phyloP scores from a whole-genome alignment of 805 yeast genomes.

The Hanseniaspora valbyensis region DNA sequence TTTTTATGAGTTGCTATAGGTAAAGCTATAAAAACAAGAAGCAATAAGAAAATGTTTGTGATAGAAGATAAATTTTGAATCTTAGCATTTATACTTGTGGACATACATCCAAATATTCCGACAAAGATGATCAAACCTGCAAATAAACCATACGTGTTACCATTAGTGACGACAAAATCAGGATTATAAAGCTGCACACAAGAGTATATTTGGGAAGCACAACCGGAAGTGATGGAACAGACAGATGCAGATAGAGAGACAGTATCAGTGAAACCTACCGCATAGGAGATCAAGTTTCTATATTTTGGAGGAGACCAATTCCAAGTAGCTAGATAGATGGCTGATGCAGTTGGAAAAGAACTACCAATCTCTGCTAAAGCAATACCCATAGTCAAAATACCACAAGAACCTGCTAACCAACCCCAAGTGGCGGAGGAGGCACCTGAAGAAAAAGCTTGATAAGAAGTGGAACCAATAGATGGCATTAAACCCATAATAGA shows the following conservation, averaged over 20 bases:
- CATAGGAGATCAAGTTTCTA: conserved; percentile 41
- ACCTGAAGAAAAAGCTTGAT: conserved; percentile 36
- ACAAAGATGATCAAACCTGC: conserved; percentile 46
- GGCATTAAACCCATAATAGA: conserved; percentile 58
- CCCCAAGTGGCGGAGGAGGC: conserved; percentile 55
- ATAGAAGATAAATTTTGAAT: conserved; percentile 47
- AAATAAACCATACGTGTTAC: conserved; percentile 49
- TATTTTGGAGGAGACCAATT: conserved; percentile 45
- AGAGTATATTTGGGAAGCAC: conserved; percentile 45
- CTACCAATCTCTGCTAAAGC: conserved; percentile 53
- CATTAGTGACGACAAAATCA: conserved; percentile 43
- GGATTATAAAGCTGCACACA: conserved; percentile 33
- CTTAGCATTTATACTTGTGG: conserved; percentile 43
- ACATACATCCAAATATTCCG: conserved; percentile 38
- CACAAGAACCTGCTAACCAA: conserved; percentile 48
- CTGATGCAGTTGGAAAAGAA: conserved; percentile 61
- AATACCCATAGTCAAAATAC: conserved; percentile 43
- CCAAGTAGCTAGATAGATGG: conserved; percentile 52
- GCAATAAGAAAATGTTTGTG: conserved; percentile 40
- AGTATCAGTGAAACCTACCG: conserved; percentile 57
- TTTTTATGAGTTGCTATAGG: conserved; percentile 38
- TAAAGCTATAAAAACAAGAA: conserved; percentile 44
- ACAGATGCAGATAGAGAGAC: conserved; percentile 52
- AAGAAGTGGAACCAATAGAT: conserved; percentile 39
- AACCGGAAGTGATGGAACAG: conserved; percentile 56